Evolutionary conservation across 2,329 filamentous ascomycete genomes (phyloP), one percentile per base, ranked within the genome.

Genomic region (Ascomycota sp.): DNA sequence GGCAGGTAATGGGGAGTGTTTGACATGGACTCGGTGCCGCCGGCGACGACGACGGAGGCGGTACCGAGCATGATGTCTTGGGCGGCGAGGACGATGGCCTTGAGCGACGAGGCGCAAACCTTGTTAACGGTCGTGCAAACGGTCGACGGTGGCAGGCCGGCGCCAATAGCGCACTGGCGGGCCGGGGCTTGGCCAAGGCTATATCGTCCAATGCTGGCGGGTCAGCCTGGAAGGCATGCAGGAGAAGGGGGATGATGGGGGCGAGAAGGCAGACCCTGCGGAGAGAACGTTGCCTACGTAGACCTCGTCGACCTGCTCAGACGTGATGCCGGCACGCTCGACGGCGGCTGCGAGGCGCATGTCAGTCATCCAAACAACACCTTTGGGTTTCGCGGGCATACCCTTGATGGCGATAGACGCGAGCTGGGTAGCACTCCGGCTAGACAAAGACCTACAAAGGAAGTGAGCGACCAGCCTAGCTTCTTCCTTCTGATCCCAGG

Each of bases 251-350:
- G 12, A 31, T 13, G 20, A 15, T n/a, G 19, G 11, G 12, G 22
- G 31, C 20, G 29, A 12, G 8, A 7, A 5, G 30, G 47, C 65
- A 44, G 67, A 93, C 85, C 86, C 85, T 53, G 86, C 89, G 35
- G 85, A 92, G 46, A 98, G 69, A 41, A 98, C 89, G 63, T 98
- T 98, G 55, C 89, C 89, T 50, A 94, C 91, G 65, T 89, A 91
- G 50, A 98, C 82, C 55, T 98, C 89, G 51, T 98, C 74, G 34
- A 98, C 80, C 51, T 92, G 72, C 46, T 83, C 72, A 32, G 82
- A 67, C 60, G 91, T 85, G 59, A 98, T 72, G 32, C 89, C 75
- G 28, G 78, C 80, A 46, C 82, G 77, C 58, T 83, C 77, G 41
- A 98, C 69, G 36, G 86, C 86, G 45, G 65, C 70, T 75, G 33